These are phyloP conservation scores for Fusarium sp. DNA, from an alignment of 2,329 filamentous ascomycete genomes.

Conservation along the genomic window DNA sequence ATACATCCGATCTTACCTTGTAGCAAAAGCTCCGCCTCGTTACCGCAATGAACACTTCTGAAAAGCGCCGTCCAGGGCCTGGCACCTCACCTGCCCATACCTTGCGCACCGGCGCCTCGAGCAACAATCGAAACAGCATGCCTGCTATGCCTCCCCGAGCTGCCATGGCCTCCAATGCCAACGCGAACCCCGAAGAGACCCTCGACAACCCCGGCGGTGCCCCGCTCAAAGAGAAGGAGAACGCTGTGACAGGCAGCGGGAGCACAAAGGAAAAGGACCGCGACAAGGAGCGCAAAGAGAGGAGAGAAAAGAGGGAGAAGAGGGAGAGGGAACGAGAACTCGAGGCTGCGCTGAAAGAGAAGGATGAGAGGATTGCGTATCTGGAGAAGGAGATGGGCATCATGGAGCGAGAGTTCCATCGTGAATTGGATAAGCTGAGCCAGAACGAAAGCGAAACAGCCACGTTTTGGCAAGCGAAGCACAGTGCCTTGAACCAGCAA, in stretches of 20 bases:
- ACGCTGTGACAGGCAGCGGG: slow-evolving; percentile 45
- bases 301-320: slow-evolving; percentile 38
- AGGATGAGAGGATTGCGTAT: slow-evolving; percentile 61
- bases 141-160: slow-evolving; percentile 46
- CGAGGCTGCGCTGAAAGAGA: slow-evolving; percentile 52
- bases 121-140: slow-evolving; percentile 44
- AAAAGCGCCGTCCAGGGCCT: slow-evolving; percentile 55
- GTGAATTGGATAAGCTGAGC: slow-evolving; percentile 62
- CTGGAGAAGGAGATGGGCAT: slow-evolving; percentile 62
- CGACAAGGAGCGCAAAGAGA: slow-evolving; percentile 41
- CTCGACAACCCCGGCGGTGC: slow-evolving; percentile 42
- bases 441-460: slow-evolving; percentile 64
- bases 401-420: slow-evolving; percentile 64
- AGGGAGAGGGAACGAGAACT: slow-evolving; percentile 40
- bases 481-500: slow-evolving; percentile 62
- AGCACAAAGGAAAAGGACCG: slow-evolving; percentile 45
- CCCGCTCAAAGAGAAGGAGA: slow-evolving; percentile 42
- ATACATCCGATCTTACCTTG: slow-evolving; percentile 12
- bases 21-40: slow-evolving; percentile 13
- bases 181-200: slow-evolving; percentile 38
- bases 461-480: slow-evolving; percentile 66
- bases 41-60: slow-evolving; percentile 51
- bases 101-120: slow-evolving; percentile 39
- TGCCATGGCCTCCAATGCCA: slow-evolving; percentile 39
- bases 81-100: slow-evolving; percentile 39